Base-by-base conservation (phyloP, 1,284 basidiomycete genomes). In the Mycosarcoma maydis region DNA sequence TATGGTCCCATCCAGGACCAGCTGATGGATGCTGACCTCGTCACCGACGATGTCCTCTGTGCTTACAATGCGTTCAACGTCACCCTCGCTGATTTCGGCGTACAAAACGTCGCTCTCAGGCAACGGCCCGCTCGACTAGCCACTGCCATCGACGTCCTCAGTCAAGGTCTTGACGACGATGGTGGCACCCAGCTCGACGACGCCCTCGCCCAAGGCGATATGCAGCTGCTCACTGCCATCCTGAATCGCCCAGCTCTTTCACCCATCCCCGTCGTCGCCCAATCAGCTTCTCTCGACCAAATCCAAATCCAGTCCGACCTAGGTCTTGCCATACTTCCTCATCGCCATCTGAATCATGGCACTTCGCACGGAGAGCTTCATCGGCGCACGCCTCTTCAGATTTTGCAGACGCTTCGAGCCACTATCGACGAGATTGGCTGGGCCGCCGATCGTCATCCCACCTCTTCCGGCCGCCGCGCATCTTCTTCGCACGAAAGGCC, bases 381-480 rank as follows among this genome's bases (percentile, higher is more conserved):
- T 17, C 53, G 60, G 9, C 62, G 68, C 22, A 71, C 68, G 6
- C 68, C 68, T 7, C 41, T 66, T 8, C 62, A 71, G 29, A 54
- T 56, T 38, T 22, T 71, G 34, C 56, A 71, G 22, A 49, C 57
- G 3, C 52, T 71, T 13, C 36, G 59, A 24, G 68, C 62, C 11
- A 47, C 51, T 13, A 60, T 71, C 27, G 68, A 66, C 29, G 56
- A 71, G 40, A 50, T 71, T 8, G 58, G 52, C 3, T 47, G 44
- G 46, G 68, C 55, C 11, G 54, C 46, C 1, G 49, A 62, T 19
- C 58, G 60, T 3, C 0, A 51, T 7, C 44, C 53, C n/a, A 29
- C 40, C 8, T 29, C 44, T 30, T 44, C 53, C 16, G 49, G 24
- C 13, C 45, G 52, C 16, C 26, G 42, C 8, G 6, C 19, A 13